Evolutionary conservation across 345 rosid genomes (phyloP), one percentile per base, ranked within the genome.

Genomic region (Populus nigra): DNA sequence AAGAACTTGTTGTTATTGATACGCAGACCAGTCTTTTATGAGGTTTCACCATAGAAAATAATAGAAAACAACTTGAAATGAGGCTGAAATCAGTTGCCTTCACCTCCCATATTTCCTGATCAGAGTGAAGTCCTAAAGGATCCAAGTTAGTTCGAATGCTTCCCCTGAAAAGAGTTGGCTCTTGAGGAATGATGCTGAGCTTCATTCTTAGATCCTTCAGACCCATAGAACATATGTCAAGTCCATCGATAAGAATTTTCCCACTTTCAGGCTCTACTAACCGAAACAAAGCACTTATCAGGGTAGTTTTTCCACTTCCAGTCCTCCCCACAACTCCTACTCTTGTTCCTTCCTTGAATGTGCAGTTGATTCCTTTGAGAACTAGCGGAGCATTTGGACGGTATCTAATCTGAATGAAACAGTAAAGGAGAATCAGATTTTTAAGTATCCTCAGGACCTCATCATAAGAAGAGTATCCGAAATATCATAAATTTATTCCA

Each of bases 131-230:
- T 77, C 95, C 91, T 61, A 95, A 77, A 78, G 99, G 99, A 69
- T 93, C 99, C 77, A 93, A 83, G 81, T 93, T 95, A 9, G 92
- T 90, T 49, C 99, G 85, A 49, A 95, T 84, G 57, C 94, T 90
- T 27, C 97, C 99, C 71, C 88, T 79, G 78, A 95, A 93, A 66
- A 93, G 94, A 72, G 97, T 89, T 75, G 99, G 93, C 13, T 95
- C 99, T 81, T 95, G 99, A 80, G 99, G 99, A 80, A 95, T 93
- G 81, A 93, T 93, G 84, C 99, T 90, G n/a, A 95, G 92, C 83
- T 90, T 95, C 88, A 84, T 83, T 71, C 99, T 91, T 79, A 95
- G 73, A 81, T 93, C 99, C 79, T 90, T 93, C 5, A 95, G 80
- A 23, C 99, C 99, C 8, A 95, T 90, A 0, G 85, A 79, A 75